Base-by-base conservation (phyloP, 1,284 basidiomycete genomes). In the Papiliotrema nemorosa region DNA sequence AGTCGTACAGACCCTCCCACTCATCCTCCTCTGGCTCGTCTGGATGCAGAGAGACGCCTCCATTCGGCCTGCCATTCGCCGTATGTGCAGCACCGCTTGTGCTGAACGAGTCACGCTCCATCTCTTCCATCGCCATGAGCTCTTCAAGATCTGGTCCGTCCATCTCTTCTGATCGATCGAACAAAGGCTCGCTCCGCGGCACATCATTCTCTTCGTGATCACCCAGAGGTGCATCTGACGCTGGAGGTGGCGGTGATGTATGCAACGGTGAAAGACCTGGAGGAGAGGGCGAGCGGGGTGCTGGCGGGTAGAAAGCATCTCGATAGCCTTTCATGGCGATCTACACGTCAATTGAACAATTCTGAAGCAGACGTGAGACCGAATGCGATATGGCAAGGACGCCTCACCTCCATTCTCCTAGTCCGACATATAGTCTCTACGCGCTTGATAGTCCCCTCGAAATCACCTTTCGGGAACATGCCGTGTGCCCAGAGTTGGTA, bases 401-500 rank as follows among this genome's bases (percentile, higher is more conserved):
- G 34, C 74, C 80, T 58, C 69, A 93, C 92, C 73, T 85, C 80
- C 84, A 94, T 88, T 13, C 86, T 80, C 44, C 83, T 82, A 2
- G 86, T 84, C 59, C 87, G 86, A 66, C 89, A 93, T 2, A 94
- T 72, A 59, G 85, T 88, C 76, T 96, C 92, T 5, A 94, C 81
- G 3, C 85, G 80, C 29, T 81, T 76, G 6, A 92, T 81, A 0
- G 89, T 93, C 68, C 93, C 89, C 41, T 78, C 78, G 70, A 96
- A 93, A 45, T 85, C 84, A 7, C 82, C 85, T 66, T 87, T 89
- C 2, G 92, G 91, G 66, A 86, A 92, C 80, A 97, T 80, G 59
- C 81, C 81, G 72, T 96, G 92, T 2, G 89, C 81, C 92, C 92
- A 97, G 63, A 91, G 86, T 62, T 90, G 89, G 67, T 96, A 96